phyloP scores from a whole-genome alignment of 139 green algal species.

The Chlamydomonas applanata region DNA sequence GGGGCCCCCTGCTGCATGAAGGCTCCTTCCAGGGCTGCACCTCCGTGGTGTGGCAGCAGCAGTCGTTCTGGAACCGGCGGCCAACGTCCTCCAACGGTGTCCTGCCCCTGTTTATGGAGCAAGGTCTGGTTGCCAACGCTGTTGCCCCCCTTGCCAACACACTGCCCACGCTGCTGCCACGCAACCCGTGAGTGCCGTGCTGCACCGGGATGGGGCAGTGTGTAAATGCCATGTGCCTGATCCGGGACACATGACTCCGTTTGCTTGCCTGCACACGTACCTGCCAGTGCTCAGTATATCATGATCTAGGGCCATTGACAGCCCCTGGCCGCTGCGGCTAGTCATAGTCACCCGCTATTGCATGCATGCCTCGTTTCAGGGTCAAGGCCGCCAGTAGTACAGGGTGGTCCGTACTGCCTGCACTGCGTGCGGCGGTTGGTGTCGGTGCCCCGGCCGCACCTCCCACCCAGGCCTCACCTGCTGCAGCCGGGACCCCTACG shows the following conservation, averaged over 20 bases:
- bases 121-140: background rate
- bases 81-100: constrained; percentile 28
- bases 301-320: no score
- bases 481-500: background rate
- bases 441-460: background rate
- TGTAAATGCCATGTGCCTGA: background rate
- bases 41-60: constrained; percentile 59
- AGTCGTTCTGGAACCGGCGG: constrained; percentile 53
- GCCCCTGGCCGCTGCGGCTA: no score
- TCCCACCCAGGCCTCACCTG: background rate
- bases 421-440: background rate
- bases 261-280: no score
- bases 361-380: no score
- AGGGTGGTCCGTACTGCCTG: constrained; percentile 11
- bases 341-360: no score
- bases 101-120: constrained; percentile 54
- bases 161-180: background rate
- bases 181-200: background rate
- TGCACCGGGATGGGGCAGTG: background rate
- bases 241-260: no score
- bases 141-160: constrained; percentile 1
- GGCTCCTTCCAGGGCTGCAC: constrained; percentile 52
- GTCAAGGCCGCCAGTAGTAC: background rate
- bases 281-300: no score
- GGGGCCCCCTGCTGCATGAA: constrained; percentile 63